Conservation (phyloP, 2,329 filamentous ascomycete genomes). For the Calonectria leucothoes region DNA sequence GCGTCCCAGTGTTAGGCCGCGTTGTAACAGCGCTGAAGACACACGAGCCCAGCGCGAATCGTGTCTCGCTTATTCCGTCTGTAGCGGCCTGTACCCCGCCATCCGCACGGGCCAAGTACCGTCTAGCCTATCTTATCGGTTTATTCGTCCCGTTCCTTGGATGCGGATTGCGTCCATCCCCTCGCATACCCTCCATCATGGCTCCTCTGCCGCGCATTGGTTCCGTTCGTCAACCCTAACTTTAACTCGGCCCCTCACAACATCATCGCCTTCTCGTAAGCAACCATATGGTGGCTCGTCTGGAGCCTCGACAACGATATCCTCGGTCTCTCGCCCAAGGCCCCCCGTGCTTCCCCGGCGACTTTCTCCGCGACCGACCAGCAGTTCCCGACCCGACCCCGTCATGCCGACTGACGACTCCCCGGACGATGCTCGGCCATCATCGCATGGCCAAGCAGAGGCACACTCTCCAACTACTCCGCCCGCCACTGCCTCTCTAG, state of each 20-base stretch:
- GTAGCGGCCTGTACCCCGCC: constrained; percentile 1
- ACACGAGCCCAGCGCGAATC: neutral
- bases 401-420: constrained; percentile 19
- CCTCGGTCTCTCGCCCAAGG: neutral
- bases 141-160: neutral
- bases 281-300: neutral
- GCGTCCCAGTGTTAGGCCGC: neutral
- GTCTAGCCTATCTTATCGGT: constrained; percentile 1
- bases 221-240: constrained; percentile 10
- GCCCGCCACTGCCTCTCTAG: constrained; percentile 10
- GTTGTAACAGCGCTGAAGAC: neutral
- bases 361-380: neutral
- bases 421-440: neutral
- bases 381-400: neutral
- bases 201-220: constrained; percentile 5
- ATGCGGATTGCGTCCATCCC: neutral
- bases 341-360: too few relatives aligned
- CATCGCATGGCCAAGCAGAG: constrained; percentile 16
- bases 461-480: constrained; percentile 29
- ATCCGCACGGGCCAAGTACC: constrained; percentile 1
- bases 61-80: constrained; percentile 13
- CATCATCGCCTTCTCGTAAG: neutral
- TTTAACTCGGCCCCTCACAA: neutral
- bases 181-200: constrained; percentile 16
- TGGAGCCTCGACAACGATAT: neutral